Percentiles rank a stretch among this genome's conserved stretches.
Evolutionary conservation across 2,329 filamentous ascomycete species (phyloP).

Genomic region (Decorospora gaudefroyi): DNA sequence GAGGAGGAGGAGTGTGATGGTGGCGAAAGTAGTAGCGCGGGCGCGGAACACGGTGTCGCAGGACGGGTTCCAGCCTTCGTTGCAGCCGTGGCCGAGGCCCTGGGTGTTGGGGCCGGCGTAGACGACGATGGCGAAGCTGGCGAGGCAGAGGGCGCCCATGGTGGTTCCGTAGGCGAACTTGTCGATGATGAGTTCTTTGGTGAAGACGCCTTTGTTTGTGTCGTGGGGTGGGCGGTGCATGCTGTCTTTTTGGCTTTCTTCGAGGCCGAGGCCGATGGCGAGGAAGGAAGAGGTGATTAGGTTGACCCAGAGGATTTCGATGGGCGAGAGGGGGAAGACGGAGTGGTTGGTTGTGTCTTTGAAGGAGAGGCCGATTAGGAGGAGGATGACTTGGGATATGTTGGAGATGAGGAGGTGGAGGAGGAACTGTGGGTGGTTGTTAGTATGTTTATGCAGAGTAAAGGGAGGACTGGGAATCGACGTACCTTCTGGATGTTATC

Average conservation of each 20-base stretch:
- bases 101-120: slow-evolving; percentile 40
- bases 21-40: slow-evolving; percentile 73
- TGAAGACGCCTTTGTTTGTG: slow-evolving; percentile 48
- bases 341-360: slow-evolving; percentile 52
- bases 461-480: no score
- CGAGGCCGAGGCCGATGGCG: slow-evolving; percentile 54
- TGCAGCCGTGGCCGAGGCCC: slow-evolving; percentile 41
- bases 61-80: slow-evolving; percentile 31
- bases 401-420: slow-evolving; percentile 56
- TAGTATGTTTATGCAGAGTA: no score
- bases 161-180: slow-evolving; percentile 46
- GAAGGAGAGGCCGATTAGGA: slow-evolving; percentile 54
- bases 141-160: slow-evolving; percentile 42
- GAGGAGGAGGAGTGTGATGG: slow-evolving; percentile 71
- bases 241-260: slow-evolving; percentile 53
- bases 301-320: slow-evolving; percentile 56
- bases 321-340: slow-evolving; percentile 53
- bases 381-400: slow-evolving; percentile 54
- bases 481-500: slow-evolving; percentile 81
- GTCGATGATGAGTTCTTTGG: slow-evolving; percentile 41
- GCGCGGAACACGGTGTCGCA: slow-evolving; percentile 53
- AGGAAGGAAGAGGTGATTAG: slow-evolving; percentile 55
- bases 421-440: slow-evolving; percentile 43
- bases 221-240: slow-evolving; percentile 54
- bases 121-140: slow-evolving; percentile 43